Percentiles rank a stretch among this genome's conserved stretches.
Evolutionary conservation across 129 eudicot genomes (phyloP).

Genomic region (Silybum marianum): DNA sequence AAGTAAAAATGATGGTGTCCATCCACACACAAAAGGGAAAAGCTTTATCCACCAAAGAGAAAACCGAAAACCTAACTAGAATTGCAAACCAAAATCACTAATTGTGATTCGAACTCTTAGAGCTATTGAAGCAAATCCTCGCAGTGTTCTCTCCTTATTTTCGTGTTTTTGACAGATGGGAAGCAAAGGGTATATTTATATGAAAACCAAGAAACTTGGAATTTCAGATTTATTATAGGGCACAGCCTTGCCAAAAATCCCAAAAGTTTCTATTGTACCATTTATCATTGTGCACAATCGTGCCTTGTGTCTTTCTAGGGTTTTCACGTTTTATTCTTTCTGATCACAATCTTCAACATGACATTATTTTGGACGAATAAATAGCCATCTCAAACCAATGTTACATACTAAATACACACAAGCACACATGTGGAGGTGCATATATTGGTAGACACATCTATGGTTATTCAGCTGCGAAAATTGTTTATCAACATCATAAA

Average conservation of each 20-base stretch:
- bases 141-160: background rate
- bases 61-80: background rate
- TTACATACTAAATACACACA: background rate
- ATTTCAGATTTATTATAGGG: background rate
- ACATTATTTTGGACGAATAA: background rate
- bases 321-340: too few relatives aligned
- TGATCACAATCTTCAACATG: background rate
- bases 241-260: background rate
- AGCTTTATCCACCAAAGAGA: background rate
- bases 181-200: too few relatives aligned
- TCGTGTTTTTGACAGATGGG: background rate
- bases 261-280: background rate
- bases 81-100: background rate
- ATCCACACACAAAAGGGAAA: background rate
- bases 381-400: background rate
- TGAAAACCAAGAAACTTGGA: background rate
- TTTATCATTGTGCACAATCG: background rate
- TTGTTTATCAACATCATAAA: background rate
- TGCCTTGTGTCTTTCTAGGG: background rate
- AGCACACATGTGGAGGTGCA: slow-evolving; percentile 4
- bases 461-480: background rate
- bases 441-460: background rate
- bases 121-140: background rate
- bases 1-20: background rate
- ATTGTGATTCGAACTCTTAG: background rate